Conservation (phyloP, 208 protist species). For the Leishmania major region DNA sequence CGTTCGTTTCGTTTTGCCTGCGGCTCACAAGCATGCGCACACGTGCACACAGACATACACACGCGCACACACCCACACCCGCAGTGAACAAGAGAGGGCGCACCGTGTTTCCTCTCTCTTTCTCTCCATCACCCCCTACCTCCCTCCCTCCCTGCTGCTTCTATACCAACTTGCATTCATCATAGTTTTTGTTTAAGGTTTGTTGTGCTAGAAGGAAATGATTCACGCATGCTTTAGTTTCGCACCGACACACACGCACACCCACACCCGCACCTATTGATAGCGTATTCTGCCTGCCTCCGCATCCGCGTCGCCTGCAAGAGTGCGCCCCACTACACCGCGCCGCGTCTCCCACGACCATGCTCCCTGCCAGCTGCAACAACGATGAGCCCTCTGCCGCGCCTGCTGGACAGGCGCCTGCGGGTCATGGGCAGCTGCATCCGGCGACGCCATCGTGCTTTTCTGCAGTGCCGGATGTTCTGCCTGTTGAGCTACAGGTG, state of each 20-base stretch:
- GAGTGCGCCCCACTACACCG: too few relatives aligned
- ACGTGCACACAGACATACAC: not conserved
- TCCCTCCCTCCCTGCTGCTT: not conserved
- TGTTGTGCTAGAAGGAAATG: not conserved
- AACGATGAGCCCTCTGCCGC: not conserved
- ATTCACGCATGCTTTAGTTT: not conserved
- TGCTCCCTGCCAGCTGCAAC: not conserved
- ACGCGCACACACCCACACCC: not conserved
- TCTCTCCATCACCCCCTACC: not conserved
- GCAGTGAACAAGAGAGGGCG: not conserved
- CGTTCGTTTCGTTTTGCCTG: not conserved
- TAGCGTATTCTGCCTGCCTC: not conserved
- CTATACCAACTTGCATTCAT: not conserved
- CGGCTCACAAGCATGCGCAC: not conserved
- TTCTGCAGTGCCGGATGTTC: not conserved
- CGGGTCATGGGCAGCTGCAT: not conserved
- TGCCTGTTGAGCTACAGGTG: conserved; percentile 62
- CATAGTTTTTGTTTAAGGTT: too few relatives aligned
- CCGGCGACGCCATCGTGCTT: not conserved
- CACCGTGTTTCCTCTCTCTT: not conserved
- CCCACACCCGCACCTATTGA: not conserved
- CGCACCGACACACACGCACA: not conserved
- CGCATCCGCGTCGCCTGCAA: not conserved
- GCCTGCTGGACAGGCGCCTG: not conserved
- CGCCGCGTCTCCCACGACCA: not conserved